Base-by-base conservation (phyloP, 352 stramenopile genomes). In the Phytopythium kandeliae region DNA sequence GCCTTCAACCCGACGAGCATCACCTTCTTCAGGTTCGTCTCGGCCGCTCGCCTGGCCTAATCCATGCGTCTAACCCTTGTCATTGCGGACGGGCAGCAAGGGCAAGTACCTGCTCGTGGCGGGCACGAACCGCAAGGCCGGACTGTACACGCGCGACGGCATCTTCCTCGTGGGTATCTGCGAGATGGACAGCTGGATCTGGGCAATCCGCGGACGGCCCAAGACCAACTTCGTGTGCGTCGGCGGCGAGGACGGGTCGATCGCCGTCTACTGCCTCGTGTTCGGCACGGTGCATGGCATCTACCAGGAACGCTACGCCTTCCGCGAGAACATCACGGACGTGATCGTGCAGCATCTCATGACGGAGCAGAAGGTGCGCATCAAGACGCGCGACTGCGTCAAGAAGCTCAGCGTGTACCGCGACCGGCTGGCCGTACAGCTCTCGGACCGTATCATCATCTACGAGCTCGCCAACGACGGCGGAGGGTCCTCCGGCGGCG, bases 301-400 rank as follows among this genome's bases (percentile, higher is more conserved):
- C 30, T 97, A 96, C 61, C 74, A 97, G 46, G 93, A 98, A 50
- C 81, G 93, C 2, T 98, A 97, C 54, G 91, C 91, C 11, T 97
- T 96, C 61, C 82, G 89, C 4, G 92, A 98, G 59, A 87, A 96
- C 54, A 86, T 98, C 50, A 98, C 91, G 13, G 92, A 98, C 58
- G 92, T 98, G 46, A 95, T 98, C 58, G 88, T 98, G 17, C 90
- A 98, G 73, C 91, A 98, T 62, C 69, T 98, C 30, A 85, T 97
- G 65, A 97, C 88, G 17, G 92, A 98, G 60, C 86, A 98, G 57
- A 96, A 97, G 59, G 92, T 97, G 48, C 78, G 85, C 43, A 98
- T 98, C 64, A 97, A 97, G 65, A 97, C 82, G 5, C 75, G 87
- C n/a, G 93, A 98, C 62, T 96, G 91, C 55, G 90, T 98, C 58